A percentile compares a stretch with the other conserved stretches of the same genome.
Conservation (phyloP, 352 stramenopile genomes). For the Globisporangium barbulae region DNA sequence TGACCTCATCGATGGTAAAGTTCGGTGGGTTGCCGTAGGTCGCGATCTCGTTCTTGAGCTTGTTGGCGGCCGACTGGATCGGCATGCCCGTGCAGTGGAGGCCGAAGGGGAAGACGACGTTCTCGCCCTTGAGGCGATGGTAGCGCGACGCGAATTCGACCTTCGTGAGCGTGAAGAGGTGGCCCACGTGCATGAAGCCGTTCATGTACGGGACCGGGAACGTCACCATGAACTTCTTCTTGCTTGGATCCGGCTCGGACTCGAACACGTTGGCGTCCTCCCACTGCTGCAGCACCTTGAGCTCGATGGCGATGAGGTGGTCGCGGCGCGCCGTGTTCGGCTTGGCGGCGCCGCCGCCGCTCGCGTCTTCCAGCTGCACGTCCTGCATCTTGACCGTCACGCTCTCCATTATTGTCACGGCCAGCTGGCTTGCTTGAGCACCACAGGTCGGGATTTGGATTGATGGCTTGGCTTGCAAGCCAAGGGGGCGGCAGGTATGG, state of each 20-base stretch:
- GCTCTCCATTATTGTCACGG: constrained; percentile 56
- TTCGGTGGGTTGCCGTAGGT: constrained; percentile 92
- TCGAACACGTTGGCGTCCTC: constrained; percentile 89
- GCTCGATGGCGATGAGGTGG: constrained; percentile 91
- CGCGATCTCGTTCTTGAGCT: constrained; percentile 97
- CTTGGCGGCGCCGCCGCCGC: constrained; percentile 19
- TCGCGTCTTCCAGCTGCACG: constrained; percentile 64
- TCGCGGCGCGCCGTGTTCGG: constrained; percentile 85
- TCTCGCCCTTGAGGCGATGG: constrained; percentile 97
- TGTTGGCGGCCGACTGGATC: constrained; percentile 99
- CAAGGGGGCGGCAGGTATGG: neutral
- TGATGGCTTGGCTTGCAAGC: constrained; percentile 14
- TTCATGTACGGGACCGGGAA: constrained; percentile 99
- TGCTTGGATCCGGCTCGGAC: constrained; percentile 68
- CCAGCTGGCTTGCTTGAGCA: constrained; percentile 9
- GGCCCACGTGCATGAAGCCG: constrained; percentile 97
- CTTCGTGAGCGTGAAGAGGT: constrained; percentile 98
- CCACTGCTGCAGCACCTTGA: constrained; percentile 88
- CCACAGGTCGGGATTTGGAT: constrained; percentile 12
- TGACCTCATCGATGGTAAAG: constrained; percentile 83
- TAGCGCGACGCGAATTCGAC: constrained; percentile 91
- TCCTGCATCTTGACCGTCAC: constrained; percentile 80
- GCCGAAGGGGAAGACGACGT: constrained; percentile 98
- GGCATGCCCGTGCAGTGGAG: constrained; percentile 99
- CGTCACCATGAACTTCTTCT: constrained; percentile 98